Evolutionary conservation across 495 filamentous ascomycete genomes (phyloP), one percentile per base, ranked within the genome.

Genomic region (Aspergillus sparsus): DNA sequence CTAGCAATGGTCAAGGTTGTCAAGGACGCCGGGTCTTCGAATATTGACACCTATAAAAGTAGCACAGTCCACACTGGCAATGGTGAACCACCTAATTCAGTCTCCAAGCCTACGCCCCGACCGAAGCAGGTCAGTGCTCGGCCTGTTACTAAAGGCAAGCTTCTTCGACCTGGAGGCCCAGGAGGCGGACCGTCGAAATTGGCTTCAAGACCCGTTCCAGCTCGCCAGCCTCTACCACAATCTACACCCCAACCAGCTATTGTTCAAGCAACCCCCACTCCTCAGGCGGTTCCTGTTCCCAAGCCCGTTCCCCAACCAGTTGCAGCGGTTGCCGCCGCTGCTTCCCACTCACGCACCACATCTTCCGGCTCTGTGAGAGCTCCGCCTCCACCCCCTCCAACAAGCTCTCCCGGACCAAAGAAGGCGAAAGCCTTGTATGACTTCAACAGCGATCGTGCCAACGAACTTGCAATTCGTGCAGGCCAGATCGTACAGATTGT

Each of bases 1-100:
- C 82, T 89, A 66, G 86, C 91, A 45, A 66, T 82, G 3, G 87
- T 99, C 63, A 98, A 98, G 80, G 89, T 87, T 2, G 67, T 96
- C 60, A 97, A 96, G 73, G 95, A 99, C 68, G 84, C 90, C 6
- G 81, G 80, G 11, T 79, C 85, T n/a, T 74, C 79, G 31, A 71
- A 83, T 51, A 84, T 87, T 42, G 95, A 98, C 68, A 80, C 85
- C 64, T 99, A 99, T 80, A 99, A 99, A 82, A 95, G 90, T 63
- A 87, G 89, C 57, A 87, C 87, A 9, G 87, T 99, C 57, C 95
- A 96, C 68, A 96, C 92, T 1, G 85, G 85, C 31, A 85, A 79
- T 50, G 95, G 95, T 52, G 91, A 98, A 71, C 86, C 90, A 34
- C 79, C 92, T 7, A 91, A 83, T 68, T 96, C 91, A 0, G 82